Percentiles rank a stretch among this genome's conserved stretches.
Evolutionary conservation across 2,329 filamentous ascomycete genomes (phyloP).

Genomic region (Rhytidhysteron rufulum): DNA sequence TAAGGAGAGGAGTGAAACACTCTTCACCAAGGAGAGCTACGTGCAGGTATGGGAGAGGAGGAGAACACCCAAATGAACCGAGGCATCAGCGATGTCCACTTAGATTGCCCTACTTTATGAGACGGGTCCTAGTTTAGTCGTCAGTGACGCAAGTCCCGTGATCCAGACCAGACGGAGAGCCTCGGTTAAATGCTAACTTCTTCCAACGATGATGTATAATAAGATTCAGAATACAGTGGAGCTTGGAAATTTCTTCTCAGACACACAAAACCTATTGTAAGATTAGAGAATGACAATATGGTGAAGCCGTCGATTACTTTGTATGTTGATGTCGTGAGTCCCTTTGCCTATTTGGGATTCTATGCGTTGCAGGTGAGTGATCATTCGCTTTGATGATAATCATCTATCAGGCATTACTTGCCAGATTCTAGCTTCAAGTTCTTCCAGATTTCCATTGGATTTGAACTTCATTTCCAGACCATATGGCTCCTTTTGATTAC

Average conservation of each 20-base stretch:
- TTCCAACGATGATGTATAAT: background rate
- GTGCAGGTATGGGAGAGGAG: slow-evolving; percentile 94
- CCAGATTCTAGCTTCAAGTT: background rate
- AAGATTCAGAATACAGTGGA: background rate
- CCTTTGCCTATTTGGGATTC: slow-evolving; percentile 60
- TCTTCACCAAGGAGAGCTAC: slow-evolving; percentile 93
- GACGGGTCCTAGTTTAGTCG: no score
- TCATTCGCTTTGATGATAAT: background rate
- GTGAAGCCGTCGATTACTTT: slow-evolving; percentile 50
- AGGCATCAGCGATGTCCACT: slow-evolving; percentile 1
- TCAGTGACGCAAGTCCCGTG: no score
- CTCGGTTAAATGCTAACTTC: no score
- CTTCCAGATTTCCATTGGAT: no score
- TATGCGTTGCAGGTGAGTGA: slow-evolving; percentile 50
- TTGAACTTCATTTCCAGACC: no score
- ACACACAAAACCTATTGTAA: no score
- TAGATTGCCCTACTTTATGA: no score
- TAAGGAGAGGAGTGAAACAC: slow-evolving; percentile 77
- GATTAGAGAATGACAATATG: no score
- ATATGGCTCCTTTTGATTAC: no score
- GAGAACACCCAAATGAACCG: slow-evolving; percentile 42
- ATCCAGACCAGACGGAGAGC: no score
- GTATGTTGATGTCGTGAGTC: slow-evolving; percentile 57
- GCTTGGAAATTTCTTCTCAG: no score
- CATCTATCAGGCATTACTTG: background rate